Conservation (phyloP, 2,329 filamentous ascomycete genomes). For the Colletotrichum horii region DNA sequence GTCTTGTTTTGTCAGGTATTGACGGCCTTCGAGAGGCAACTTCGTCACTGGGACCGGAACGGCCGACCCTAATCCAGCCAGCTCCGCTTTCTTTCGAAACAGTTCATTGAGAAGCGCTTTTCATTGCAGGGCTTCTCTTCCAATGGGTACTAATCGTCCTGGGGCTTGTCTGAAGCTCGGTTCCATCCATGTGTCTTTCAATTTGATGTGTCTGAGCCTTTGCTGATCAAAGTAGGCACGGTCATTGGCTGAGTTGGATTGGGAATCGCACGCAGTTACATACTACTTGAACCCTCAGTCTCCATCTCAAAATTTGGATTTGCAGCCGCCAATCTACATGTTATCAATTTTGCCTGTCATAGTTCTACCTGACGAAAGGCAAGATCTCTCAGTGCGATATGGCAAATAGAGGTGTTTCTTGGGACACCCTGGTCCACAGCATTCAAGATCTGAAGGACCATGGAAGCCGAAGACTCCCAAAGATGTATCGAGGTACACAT, state of each 20-base stretch:
- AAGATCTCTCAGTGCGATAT: not conserved
- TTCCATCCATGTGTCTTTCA: not conserved
- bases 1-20: not conserved
- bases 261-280: not conserved
- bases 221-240: not conserved
- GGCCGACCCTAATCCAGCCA: not conserved
- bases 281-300: not conserved
- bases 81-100: not conserved
- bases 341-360: not conserved
- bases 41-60: not conserved
- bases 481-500: conserved; percentile 33
- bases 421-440: conserved; percentile 6
- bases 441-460: conserved; percentile 41
- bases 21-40: not conserved
- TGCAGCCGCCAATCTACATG: not conserved
- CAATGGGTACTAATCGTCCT: not conserved
- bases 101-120: not conserved
- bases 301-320: not conserved
- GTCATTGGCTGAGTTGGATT: not conserved
- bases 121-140: not conserved
- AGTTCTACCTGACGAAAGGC: not conserved
- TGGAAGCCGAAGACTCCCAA: conserved; percentile 41
- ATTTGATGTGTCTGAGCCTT: not conserved
- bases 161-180: not conserved
- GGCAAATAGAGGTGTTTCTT: conserved; percentile 15